Percentiles rank a stretch among this genome's conserved stretches.
These are phyloP conservation scores for Termitomyces sp. DNA, from an alignment of 768 basidiomycete genomes.

Conservation along the genomic window DNA sequence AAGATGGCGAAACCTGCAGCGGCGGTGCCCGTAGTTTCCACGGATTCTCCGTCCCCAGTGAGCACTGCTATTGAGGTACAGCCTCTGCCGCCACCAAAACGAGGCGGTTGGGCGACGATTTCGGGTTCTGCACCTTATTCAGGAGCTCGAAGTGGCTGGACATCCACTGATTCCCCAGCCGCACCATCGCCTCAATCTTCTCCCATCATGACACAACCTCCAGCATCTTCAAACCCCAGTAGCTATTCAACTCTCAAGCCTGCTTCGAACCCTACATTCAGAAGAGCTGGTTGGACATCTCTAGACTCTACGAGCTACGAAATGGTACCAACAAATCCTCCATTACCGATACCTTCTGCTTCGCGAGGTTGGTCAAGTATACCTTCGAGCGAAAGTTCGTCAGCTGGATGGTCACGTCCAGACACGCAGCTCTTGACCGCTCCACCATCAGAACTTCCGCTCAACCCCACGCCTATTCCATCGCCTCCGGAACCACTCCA, in stretches of 20 bases:
- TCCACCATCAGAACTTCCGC: not conserved
- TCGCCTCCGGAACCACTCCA: slow-evolving; percentile 20
- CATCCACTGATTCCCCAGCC: slow-evolving; percentile 32
- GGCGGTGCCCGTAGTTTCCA: slow-evolving; percentile 14
- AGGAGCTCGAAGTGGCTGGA: slow-evolving; percentile 44
- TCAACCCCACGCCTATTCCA: not conserved
- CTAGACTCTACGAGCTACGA: slow-evolving; percentile 49
- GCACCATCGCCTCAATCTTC: slow-evolving; percentile 12
- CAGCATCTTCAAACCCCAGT: not conserved
- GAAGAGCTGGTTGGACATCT: slow-evolving; percentile 65
- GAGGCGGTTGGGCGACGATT: slow-evolving; percentile 49
- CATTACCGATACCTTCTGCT: slow-evolving; percentile 19
- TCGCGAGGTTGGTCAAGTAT: slow-evolving; percentile 5
- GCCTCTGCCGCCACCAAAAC: slow-evolving; percentile 29
- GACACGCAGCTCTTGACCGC: not conserved
- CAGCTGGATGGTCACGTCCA: slow-evolving; percentile 6
- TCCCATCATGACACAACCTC: slow-evolving; percentile 9
- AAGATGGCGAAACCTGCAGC: slow-evolving; percentile 50
- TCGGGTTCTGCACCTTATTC: slow-evolving; percentile 20
- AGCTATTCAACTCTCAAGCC: slow-evolving; percentile 16
- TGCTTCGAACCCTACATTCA: slow-evolving; percentile 43
- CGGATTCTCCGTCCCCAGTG: slow-evolving; percentile 20
- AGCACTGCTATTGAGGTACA: slow-evolving; percentile 26
- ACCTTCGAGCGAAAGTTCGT: slow-evolving; percentile 4
- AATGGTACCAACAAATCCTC: slow-evolving; percentile 13